Percentiles rank a stretch among this genome's conserved stretches.
These are phyloP conservation scores for Aspergillus brunneoviolaceus DNA, from an alignment of 2,329 filamentous ascomycete genomes.

Conservation along the genomic window DNA sequence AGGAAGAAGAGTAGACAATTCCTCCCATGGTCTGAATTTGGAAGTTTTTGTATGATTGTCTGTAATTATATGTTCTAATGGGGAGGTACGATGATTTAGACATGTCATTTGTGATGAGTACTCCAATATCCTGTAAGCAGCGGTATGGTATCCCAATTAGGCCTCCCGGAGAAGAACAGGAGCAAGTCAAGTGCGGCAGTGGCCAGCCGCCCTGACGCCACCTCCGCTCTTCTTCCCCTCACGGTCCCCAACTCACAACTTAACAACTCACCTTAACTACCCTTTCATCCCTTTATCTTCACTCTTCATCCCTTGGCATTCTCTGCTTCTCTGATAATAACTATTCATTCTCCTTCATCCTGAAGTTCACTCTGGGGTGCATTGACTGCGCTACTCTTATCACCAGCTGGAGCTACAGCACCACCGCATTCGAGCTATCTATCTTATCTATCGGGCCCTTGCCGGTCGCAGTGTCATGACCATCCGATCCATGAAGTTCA, in stretches of 20 bases:
- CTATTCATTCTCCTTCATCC: not conserved
- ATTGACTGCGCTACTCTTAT: not conserved
- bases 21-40: not conserved
- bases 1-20: constrained; percentile 46
- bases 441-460: constrained; percentile 16
- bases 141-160: not conserved
- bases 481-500: constrained; percentile 43
- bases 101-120: not conserved
- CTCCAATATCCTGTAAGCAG: too few species aligned
- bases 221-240: constrained; percentile 16
- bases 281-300: not conserved
- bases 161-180: not conserved
- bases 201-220: constrained; percentile 1
- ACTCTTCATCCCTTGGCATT: not conserved
- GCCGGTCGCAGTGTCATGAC: constrained; percentile 34
- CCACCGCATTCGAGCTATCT: constrained; percentile 17
- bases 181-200: not conserved
- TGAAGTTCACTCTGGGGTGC: not conserved
- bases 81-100: constrained; percentile 4
- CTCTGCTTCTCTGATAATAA: not conserved
- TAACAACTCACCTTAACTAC: constrained; percentile 3
- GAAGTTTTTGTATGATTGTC: constrained; percentile 2
- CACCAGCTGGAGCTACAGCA: constrained; percentile 7
- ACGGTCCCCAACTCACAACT: constrained; percentile 10
- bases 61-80: constrained; percentile 18